Evolutionary conservation across 2,329 filamentous ascomycete genomes (phyloP), one percentile per base, ranked within the genome.

Genomic region (Aspergillus terreus): DNA sequence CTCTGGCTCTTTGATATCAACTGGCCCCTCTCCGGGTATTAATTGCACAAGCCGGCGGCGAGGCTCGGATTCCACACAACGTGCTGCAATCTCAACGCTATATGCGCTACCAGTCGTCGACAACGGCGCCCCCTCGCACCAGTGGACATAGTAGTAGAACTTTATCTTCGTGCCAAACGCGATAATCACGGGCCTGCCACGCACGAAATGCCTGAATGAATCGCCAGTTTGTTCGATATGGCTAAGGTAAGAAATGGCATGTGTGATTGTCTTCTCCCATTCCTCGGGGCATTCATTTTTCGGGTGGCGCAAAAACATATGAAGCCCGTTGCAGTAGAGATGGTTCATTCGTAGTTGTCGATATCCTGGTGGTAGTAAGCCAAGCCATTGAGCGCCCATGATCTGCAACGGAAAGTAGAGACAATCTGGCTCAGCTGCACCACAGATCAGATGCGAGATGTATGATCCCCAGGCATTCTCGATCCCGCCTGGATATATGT

Each of bases 141-240:
- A 40, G 23, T 53, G 40, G 21, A 55, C 49, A 17, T 58, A 61
- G 32, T 57, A 61, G 23, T 57, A 60, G 6, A 61, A 23, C 19
- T 51, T 57, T 41, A 51, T 23, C 2, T 35, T 53, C 10, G 51
- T 49, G 1, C 41, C 27, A 35, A 61, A 61, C 6, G 49, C 57
- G 30, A 61, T 43, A 17, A 61, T 38, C 1, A 53, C 44, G 1
- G 56, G 54, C 19, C 32, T 43, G 19, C 53, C 57, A 19, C 25
- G 35, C 6, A 48, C 17, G 4, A n/a, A 4, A 25, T 43, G 27
- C 5, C 25, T 23, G 19, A 11, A 10, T 7, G 19, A 11, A 5
- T 9, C n/a, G 2, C 11, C 23, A 6, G 3, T 12, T 5, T 7
- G 10, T 35, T 54, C 51, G 15, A 19, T 36, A 19, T 4, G 27